These are phyloP conservation scores for Mycosphaerella sp. DNA, from an alignment of 2,329 filamentous ascomycete species.

Conservation along the genomic window DNA sequence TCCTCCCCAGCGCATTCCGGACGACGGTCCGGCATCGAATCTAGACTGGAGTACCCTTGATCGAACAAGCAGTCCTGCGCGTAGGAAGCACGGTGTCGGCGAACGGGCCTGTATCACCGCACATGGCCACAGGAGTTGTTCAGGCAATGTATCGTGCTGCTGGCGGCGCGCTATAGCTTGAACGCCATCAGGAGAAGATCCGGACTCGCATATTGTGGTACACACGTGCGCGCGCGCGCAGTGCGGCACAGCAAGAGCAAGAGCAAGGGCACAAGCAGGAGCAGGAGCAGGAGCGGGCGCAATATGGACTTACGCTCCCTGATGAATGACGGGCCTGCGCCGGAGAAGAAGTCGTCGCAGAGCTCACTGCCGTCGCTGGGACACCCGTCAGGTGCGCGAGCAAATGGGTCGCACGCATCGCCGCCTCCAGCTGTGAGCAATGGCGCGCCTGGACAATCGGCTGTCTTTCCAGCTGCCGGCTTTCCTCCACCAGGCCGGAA, in stretches of 20 bases:
- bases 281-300: background rate
- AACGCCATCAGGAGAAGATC: too few species aligned
- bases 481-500: conserved; percentile 5
- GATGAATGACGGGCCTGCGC: conserved; percentile 31
- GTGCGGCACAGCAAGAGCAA: conserved; percentile 5
- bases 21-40: too few species aligned
- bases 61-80: too few species aligned
- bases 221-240: too few species aligned
- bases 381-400: conserved; percentile 9
- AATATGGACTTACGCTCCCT: conserved; percentile 32
- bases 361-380: conserved; percentile 12
- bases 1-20: too few species aligned
- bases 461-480: conserved; percentile 3
- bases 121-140: too few species aligned
- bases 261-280: background rate
- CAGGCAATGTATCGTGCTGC: too few species aligned
- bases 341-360: conserved; percentile 23
- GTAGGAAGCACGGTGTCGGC: too few species aligned
- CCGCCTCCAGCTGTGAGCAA: conserved; percentile 12
- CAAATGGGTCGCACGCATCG: conserved; percentile 16
- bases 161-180: too few species aligned
- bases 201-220: too few species aligned
- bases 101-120: too few species aligned
- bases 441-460: conserved; percentile 10
- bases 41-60: too few species aligned